Evolutionary conservation across 345 rosid species (phyloP), one percentile per base, ranked within the genome.

Genomic region (Arabidopsis suecica): DNA sequence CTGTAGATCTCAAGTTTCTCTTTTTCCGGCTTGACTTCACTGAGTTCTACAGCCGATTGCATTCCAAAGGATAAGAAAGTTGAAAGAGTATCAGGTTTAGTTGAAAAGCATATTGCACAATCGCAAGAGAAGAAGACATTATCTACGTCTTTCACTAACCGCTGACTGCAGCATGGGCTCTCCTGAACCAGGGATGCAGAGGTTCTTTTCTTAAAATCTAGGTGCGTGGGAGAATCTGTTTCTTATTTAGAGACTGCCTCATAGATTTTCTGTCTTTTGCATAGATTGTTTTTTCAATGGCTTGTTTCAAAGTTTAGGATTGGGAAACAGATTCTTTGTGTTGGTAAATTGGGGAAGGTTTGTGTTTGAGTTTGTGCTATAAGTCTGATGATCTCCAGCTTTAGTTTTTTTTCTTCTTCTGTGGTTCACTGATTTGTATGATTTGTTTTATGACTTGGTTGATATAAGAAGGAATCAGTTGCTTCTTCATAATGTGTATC

Each of bases 11-110:
- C 68, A 95, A 95, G 79, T 92, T 92, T 85, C 97, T 93, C 65
- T 83, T 93, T 34, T 93, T 95, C 85, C 93, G 97, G 83, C 93
- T 95, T 34, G 93, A 95, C 79, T 95, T 92, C 84, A 89, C 99
- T 12, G 97, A 92, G 82, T 95, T 88, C 84, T 95, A 95, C 78
- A 87, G 86, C 79, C 89, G 78, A 78, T 73, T 82, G 73, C 86
- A 48, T 73, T 82, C 90, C 61, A 77, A 71, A 37, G 73, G 79
- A 68, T 91, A 82, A 82, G 61, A 23, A 78, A 41, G 61, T 70
- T 55, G 45, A 61, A 33, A 62, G 58, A 78, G 42, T 49, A 41
- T 3, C 41, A 36, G 51, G 62, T 78, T 65, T 64, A 78, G 68
- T 65, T 38, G 50, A 40, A 65, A 72, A 71, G 16, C 51, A 72